phyloP scores from a whole-genome alignment of 495 filamentous ascomycete species.

The Neurospora cerealis region DNA sequence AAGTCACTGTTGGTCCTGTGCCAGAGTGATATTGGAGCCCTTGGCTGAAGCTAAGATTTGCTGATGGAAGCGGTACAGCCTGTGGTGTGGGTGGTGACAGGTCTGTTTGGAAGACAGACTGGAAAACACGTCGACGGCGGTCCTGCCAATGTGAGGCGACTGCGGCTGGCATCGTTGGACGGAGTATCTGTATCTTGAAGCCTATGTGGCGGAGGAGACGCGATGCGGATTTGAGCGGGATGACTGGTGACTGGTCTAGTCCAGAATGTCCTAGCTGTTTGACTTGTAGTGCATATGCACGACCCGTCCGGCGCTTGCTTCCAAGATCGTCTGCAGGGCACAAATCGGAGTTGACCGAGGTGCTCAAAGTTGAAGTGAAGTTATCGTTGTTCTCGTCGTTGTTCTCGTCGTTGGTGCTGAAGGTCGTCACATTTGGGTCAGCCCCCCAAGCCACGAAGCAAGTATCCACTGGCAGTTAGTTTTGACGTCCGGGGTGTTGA shows the following conservation, averaged over 20 bases:
- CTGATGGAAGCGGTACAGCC: conserved; percentile 23
- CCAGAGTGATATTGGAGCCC: conserved; percentile 1
- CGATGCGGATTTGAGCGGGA: background rate
- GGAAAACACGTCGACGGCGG: conserved; percentile 34
- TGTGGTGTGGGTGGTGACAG: conserved; percentile 34
- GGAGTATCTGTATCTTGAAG: background rate
- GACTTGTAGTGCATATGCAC: background rate
- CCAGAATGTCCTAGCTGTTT: background rate
- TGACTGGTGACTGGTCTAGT: background rate
- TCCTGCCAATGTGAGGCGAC: conserved; percentile 29
- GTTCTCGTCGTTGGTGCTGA: background rate
- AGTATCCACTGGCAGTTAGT: background rate
- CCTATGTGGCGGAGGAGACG: background rate
- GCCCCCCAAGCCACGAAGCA: background rate
- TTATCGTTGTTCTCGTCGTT: background rate
- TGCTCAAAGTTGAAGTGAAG: background rate
- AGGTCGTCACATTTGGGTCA: background rate
- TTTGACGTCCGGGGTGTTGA: background rate
- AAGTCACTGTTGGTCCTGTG: conserved; percentile 3
- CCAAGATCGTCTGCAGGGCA: background rate
- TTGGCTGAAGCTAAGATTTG: background rate
- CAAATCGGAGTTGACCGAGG: background rate
- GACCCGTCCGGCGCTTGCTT: background rate
- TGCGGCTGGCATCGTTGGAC: conserved; percentile 14
- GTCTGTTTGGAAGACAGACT: conserved; percentile 42